Base-by-base conservation (phyloP, 345 rosid species). In the Physaria fendleri region DNA sequence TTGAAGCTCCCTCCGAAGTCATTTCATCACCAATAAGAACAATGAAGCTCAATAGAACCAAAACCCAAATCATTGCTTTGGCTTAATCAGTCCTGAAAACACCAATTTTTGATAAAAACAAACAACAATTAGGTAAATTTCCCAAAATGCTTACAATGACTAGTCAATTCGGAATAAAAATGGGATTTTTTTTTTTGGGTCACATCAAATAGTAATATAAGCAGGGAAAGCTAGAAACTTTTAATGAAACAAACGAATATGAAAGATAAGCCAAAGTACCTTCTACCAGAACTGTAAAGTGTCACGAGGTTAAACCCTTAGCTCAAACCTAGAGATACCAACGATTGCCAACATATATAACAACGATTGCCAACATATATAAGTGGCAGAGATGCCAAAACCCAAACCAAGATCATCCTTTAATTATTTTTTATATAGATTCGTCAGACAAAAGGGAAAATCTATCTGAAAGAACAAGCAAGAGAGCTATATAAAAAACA, bases 51-150 rank as follows among this genome's bases (percentile, higher is more conserved):
- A 69, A 52, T 2, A 83, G 52, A 46, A 75, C 64, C 78, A 62
- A 74, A 50, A 74, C 65, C 79, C 71, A 69, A 64, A 64, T 75
- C 89, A 83, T 83, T 54, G 41, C 43, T 43, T 51, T 66, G 56
- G 38, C 44, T n/a, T 21, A 67, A 50, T 49, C 70, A 62, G 59
- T 49, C 52, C 65, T 57, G 46, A 40, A 29, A 64, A 63, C 75
- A 60, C 73, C 82, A 70, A 64, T 22, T 43, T 52, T 44, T n/a
- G n/a, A 16, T 8, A n/a, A 28, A 47, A 45, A 23, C n/a, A 62
- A 55, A 56, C 23, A 40, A 13, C 40, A 32, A 40, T 12, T 28
- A 56, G 48, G 14, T 7, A 37, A 41, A 68, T 28, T 2, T 13
- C 42, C 41, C 46, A 38, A 30, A 25, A 32, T 6, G 28, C 29